Conservation (phyloP, 176 grass and related monocot genomes). For the Juncus effusus region DNA sequence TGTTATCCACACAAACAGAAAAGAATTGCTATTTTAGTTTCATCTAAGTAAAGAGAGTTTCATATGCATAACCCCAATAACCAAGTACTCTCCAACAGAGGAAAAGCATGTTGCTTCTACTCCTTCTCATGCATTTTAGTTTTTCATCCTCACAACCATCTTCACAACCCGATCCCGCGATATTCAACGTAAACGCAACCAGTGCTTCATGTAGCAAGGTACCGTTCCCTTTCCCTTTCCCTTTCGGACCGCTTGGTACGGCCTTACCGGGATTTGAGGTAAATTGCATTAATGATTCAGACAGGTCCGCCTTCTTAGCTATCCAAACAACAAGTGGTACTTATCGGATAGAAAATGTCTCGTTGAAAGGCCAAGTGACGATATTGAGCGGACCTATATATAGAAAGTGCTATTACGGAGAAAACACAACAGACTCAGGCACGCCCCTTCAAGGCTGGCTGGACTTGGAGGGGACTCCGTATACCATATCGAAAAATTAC, state of each 20-base stretch:
- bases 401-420: background rate
- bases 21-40: too few species aligned
- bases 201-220: background rate
- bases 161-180: background rate
- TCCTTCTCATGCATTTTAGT: background rate
- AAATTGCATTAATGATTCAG: background rate
- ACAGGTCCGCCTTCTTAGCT: background rate
- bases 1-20: too few species aligned
- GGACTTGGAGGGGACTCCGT: constrained; percentile 30
- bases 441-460: constrained; percentile 6
- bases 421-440: background rate
- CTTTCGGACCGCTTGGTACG: background rate
- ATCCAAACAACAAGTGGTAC: background rate
- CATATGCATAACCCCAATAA: background rate
- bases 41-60: too few species aligned
- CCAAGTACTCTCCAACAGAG: background rate
- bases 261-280: constrained; percentile 14
- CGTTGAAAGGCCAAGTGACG: constrained; percentile 11
- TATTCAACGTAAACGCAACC: background rate
- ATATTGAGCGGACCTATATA: constrained; percentile 8
- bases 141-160: background rate
- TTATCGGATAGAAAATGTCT: constrained; percentile 6
- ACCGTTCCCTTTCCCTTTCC: background rate
- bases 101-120: background rate
- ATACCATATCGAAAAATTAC: constrained; percentile 29